phyloP scores from a whole-genome alignment of 2,329 filamentous ascomycete genomes.

The Monosporascus sp. region DNA sequence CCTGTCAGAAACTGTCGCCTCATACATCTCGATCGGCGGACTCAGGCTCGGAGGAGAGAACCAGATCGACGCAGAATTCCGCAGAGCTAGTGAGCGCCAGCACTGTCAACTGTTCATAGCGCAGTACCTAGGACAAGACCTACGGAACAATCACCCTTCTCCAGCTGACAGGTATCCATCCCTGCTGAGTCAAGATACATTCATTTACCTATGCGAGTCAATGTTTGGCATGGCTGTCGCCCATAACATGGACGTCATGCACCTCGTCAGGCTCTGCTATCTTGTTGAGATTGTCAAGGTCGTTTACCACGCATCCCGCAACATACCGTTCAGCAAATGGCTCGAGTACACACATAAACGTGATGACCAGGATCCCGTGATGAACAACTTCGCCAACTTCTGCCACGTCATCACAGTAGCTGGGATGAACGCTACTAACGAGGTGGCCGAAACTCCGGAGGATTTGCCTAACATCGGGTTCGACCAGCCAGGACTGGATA shows the following conservation, averaged over 20 bases:
- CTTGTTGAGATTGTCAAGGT: constrained; percentile 87
- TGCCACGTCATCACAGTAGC: constrained; percentile 43
- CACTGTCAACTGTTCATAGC: constrained; percentile 70
- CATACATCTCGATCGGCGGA: constrained; percentile 74
- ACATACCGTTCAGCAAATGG: constrained; percentile 47
- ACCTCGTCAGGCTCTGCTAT: constrained; percentile 81
- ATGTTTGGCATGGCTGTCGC: constrained; percentile 65
- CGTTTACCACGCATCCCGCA: constrained; percentile 53
- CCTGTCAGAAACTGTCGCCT: constrained; percentile 79
- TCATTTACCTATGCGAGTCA: constrained; percentile 76
- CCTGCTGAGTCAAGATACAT: constrained; percentile 64
- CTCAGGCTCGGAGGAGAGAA: constrained; percentile 57
- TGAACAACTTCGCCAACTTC: constrained; percentile 52
- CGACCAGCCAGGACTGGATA: constrained; percentile 49
- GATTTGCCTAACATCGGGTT: constrained; percentile 43
- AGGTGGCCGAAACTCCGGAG: constrained; percentile 25
- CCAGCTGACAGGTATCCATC: constrained; percentile 47
- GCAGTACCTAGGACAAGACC: constrained; percentile 41
- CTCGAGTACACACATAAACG: constrained; percentile 39
- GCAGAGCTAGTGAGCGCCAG: constrained; percentile 63
- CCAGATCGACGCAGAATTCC: constrained; percentile 61
- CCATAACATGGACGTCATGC: constrained; percentile 67
- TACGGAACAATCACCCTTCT: constrained; percentile 30
- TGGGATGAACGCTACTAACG: constrained; percentile 36
- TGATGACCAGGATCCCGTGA: constrained; percentile 38